Base-by-base conservation (phyloP, 441 rosid genomes). In the Gossypium laxum region DNA sequence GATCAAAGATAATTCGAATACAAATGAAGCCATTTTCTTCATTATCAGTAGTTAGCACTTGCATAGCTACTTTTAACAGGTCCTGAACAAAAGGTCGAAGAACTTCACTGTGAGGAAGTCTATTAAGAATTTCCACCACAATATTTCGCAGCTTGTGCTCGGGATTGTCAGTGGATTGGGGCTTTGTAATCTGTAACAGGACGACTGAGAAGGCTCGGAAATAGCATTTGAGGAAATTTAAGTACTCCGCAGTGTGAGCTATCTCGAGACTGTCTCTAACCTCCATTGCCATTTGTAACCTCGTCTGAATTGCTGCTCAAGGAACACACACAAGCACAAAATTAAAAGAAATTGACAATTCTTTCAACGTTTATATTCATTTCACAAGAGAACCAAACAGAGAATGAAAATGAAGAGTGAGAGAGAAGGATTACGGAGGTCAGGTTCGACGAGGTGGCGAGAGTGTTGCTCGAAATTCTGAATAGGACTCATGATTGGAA, bases 71-170 rank as follows among this genome's bases (percentile, higher is more conserved):
- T 84, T 89, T 92, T 77, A 95, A 84, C n/a, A 95, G 93, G 79
- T 95, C 96, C 84, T 88, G 97, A 81, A 95, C 98, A 78, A 92
- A 96, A 22, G 99, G 99, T 66, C 98, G 94, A 55, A 96, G 96
- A 69, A 96, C 99, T 80, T 96, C 99, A 55, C 94, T 96, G 61
- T 92, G 96, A 65, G 98, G 99, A 2, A 96, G 85, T 47, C 97
- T 96, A 82, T 91, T 92, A 48, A 92, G 93, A 50, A 96, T 88
- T 84, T 96, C 97, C 73, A 93, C 91, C 10, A 90, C 88, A 48
- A 92, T 82, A 75, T 92, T 92, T 18, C 98, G 85, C 47, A 96
- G 88, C 86, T 91, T 96, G 74, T 92, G 96, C 89, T 92, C 98
- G 2, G 82, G 86, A 71, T 83, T 96, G 79, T 93, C 99, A 34